Evolutionary conservation across 108 stramenopile genomes (phyloP), one percentile per base, ranked within the genome.

Genomic region (Ochromonas danica): DNA sequence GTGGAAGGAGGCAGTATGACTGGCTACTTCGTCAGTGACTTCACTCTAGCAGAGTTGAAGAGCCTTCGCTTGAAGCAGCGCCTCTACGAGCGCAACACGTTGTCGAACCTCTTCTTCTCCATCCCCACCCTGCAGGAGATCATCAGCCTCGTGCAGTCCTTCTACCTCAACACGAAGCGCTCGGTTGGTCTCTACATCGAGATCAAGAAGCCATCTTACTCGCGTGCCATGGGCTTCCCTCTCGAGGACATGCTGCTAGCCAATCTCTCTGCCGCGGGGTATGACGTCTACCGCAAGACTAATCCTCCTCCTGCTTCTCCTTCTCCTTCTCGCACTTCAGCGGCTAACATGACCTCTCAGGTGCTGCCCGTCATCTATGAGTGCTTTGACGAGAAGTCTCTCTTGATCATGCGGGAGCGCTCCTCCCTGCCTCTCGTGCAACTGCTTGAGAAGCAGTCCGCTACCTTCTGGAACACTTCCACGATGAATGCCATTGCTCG

Each of bases 111-210:
- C n/a, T 28, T 91, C n/a, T 90, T 91, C 70, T 40, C 65, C 0
- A 80, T 93, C 40, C 91, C 91, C 27, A 86, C 88, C 25, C 80
- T 93, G 41, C 77, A 74, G 22, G 89, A 92, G 40, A 90, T 92
- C 78, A 60, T 92, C 0, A 62, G 88, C 28, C 43, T 91, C 38
- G 61, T 91, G 62, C 57, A 87, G 30, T 79, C 89, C 27, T 90
- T 89, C 90, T 91, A 90, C 74, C 79, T 70, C 27, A 33, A 80
- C 33, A 61, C 25, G 1, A 43, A 43, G 6, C 33, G 33, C 1
- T 57, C 78, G 17, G 63, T 78, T 67, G 78, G 78, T 57, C 43
- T 78, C 14, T 78, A 78, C 17, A 78, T 77, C 22, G 67, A 85
- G 36, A 71, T 85, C 0, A 62, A 88, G 77, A 6, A 75, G 3